These are phyloP conservation scores for Thozetella sp. DNA, from an alignment of 495 filamentous ascomycete genomes.

Conservation along the genomic window DNA sequence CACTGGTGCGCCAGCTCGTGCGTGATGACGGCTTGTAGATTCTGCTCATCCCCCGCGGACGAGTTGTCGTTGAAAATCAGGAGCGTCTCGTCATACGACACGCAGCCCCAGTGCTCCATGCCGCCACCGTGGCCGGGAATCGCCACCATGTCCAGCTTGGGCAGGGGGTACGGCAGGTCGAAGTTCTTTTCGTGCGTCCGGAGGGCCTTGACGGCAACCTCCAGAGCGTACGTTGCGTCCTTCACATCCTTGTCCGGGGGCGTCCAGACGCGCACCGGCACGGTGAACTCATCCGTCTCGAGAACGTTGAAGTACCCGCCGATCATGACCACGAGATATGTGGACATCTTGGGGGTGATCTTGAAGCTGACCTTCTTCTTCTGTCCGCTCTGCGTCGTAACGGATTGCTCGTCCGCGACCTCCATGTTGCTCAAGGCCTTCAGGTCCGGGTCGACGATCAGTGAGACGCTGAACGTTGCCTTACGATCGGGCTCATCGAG, in stretches of 20 bases:
- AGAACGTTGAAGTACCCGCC: slow-evolving; percentile 83
- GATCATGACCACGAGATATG: slow-evolving; percentile 80
- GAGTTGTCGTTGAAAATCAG: not conserved
- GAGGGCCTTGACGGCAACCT: slow-evolving; percentile 33
- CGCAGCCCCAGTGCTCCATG: slow-evolving; percentile 24
- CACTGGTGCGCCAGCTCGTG: slow-evolving; percentile 24
- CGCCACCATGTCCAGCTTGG: slow-evolving; percentile 17
- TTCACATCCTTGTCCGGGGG: slow-evolving; percentile 67
- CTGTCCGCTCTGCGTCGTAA: slow-evolving; percentile 50
- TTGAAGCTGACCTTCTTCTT: slow-evolving; percentile 73
- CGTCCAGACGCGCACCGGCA: slow-evolving; percentile 66
- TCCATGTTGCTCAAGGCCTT: slow-evolving; percentile 81
- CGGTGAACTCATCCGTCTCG: slow-evolving; percentile 58
- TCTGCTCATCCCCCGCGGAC: not conserved
- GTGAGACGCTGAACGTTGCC: slow-evolving; percentile 75
- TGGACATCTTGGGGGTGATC: slow-evolving; percentile 76
- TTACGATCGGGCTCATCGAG: slow-evolving; percentile 88
- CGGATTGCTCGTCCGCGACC: slow-evolving; percentile 40
- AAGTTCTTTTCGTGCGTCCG: not conserved
- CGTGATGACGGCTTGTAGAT: not conserved
- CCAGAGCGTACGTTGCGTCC: slow-evolving; percentile 65
- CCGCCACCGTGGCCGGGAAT: slow-evolving; percentile 10
- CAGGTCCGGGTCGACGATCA: slow-evolving; percentile 72
- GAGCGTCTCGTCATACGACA: slow-evolving; percentile 5
- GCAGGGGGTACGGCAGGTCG: slow-evolving; percentile 11